Conservation (phyloP, 495 filamentous ascomycete genomes). For the Sabuloglossum arenarium region DNA sequence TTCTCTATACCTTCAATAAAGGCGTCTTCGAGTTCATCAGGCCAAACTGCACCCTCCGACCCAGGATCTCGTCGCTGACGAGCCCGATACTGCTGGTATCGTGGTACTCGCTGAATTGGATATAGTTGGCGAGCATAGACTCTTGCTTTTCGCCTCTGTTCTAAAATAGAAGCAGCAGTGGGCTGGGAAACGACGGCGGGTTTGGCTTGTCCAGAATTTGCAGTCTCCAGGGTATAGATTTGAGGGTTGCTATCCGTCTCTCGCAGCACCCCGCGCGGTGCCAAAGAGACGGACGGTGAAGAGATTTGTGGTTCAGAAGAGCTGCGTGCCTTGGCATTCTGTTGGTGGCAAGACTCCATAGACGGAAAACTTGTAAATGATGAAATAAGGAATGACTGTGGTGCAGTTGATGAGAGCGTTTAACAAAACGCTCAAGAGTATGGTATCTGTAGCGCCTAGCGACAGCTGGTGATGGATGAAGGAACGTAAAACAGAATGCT, state of each 20-base stretch:
- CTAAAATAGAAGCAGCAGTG: neutral
- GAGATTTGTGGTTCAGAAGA: constrained; percentile 14
- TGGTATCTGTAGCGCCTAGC: neutral
- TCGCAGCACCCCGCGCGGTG: constrained; percentile 24
- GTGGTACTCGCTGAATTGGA: neutral
- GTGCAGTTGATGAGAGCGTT: neutral
- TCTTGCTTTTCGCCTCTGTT: neutral
- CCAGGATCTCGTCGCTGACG: constrained; percentile 38
- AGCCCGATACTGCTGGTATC: constrained; percentile 48
- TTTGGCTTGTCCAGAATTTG: neutral
- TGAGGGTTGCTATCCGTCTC: constrained; percentile 29
- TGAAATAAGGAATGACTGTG: neutral
- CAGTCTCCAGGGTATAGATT: constrained; percentile 13
- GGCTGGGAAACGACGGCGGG: neutral
- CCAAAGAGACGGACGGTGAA: constrained; percentile 20
- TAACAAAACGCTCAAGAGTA: neutral
- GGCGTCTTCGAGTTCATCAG: constrained; percentile 61
- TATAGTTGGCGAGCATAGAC: neutral
- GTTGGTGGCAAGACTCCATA: neutral
- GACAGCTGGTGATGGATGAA: neutral
- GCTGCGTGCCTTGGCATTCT: neutral
- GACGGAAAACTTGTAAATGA: neutral
- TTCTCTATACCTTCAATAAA: constrained; percentile 64
- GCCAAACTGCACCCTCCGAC: constrained; percentile 47
- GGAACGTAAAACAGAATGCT: neutral